phyloP scores from a whole-genome alignment of 768 basidiomycete genomes.

The Tylopilus rubrobrunneus region DNA sequence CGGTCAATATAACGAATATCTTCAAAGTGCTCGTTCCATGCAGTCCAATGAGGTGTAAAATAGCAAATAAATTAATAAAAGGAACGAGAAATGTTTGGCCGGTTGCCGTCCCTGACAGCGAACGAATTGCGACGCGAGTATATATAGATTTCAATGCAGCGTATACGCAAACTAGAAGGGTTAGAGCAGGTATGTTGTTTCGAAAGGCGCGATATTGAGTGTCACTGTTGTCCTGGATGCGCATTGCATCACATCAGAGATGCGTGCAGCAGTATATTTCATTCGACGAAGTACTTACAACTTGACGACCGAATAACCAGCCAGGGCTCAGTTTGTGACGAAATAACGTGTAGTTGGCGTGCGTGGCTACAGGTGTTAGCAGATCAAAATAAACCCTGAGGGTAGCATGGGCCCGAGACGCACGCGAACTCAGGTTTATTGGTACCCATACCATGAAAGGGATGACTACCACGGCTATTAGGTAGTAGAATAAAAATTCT shows the following conservation, averaged over 20 bases:
- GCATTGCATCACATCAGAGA: not conserved
- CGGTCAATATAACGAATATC: conserved; percentile 61
- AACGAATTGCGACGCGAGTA: conserved; percentile 26
- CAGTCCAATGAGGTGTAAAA: conserved; percentile 62
- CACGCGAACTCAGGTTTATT: conserved; percentile 67
- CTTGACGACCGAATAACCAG: conserved; percentile 76
- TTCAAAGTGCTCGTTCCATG: conserved; percentile 84
- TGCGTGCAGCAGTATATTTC: not conserved
- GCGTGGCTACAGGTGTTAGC: conserved; percentile 46
- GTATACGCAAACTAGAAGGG: conserved; percentile 46
- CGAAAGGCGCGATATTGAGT: conserved; percentile 88
- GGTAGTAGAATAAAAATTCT: conserved; percentile 79
- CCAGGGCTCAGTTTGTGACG: conserved; percentile 56
- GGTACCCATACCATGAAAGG: conserved; percentile 78
- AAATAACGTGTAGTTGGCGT: conserved; percentile 72
- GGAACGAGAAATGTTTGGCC: conserved; percentile 41
- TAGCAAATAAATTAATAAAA: conserved; percentile 59
- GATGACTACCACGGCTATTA: conserved; percentile 56
- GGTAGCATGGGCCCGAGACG: conserved; percentile 31
- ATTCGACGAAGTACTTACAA: conserved; percentile 49
- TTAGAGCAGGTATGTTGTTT: conserved; percentile 65
- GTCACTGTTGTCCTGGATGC: conserved; percentile 85
- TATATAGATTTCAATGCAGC: conserved; percentile 54
- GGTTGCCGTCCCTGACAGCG: conserved; percentile 25
- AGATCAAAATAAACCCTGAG: conserved; percentile 1